Conservation (phyloP, 768 basidiomycete species). For the Mycena olivaceomarginata region DNA sequence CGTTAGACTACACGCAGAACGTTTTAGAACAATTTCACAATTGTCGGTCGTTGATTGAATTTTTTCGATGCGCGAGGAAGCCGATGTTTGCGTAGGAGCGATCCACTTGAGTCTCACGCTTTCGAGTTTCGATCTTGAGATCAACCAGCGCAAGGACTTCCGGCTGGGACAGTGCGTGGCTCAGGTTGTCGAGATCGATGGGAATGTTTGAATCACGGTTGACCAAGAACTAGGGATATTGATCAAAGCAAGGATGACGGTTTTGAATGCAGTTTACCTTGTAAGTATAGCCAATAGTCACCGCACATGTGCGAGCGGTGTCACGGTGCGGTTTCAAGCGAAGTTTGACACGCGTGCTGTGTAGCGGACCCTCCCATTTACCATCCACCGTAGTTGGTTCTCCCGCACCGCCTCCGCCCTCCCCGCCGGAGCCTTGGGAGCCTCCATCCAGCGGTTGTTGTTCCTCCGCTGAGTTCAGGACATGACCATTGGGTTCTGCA, state of each 20-base stretch:
- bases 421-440: neutral
- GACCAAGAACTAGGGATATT: neutral
- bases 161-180: conserved; percentile 12
- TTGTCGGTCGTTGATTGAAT: conserved; percentile 16
- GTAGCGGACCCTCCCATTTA: conserved; percentile 19
- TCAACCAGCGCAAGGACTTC: conserved; percentile 25
- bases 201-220: neutral
- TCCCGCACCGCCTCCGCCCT: conserved; percentile 17
- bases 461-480: neutral
- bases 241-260: neutral
- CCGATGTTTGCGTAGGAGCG: conserved; percentile 31
- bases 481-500: neutral
- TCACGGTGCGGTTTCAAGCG: neutral
- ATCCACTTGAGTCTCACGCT: conserved; percentile 22
- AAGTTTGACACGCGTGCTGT: conserved; percentile 7
- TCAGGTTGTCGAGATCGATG: neutral
- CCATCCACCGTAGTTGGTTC: neutral
- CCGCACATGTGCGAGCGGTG: neutral
- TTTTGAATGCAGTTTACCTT: conserved; percentile 13
- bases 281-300: conserved; percentile 9
- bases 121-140: conserved; percentile 23
- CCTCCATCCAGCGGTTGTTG: neutral
- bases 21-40: neutral
- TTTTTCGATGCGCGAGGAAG: conserved; percentile 17
- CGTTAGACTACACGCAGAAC: neutral